A percentile compares a stretch with the other conserved stretches of the same genome.
Conservation (phyloP, 169 alveolate species). For the Cryptosporidium muris region DNA sequence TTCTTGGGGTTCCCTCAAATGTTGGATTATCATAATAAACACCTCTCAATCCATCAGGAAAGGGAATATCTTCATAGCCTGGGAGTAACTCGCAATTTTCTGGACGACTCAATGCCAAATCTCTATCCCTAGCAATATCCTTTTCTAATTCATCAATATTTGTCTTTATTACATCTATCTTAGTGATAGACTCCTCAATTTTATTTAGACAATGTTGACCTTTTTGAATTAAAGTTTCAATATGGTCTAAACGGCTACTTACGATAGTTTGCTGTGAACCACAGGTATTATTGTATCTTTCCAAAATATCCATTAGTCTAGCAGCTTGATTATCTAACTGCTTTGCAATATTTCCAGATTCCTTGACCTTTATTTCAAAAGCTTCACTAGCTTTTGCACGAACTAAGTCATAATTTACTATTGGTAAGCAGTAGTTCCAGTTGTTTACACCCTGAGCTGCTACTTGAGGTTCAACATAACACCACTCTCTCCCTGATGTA, state of each 20-base stretch:
- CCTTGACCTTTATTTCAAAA: slow-evolving; percentile 55
- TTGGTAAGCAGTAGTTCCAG: slow-evolving; percentile 89
- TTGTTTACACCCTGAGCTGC: slow-evolving; percentile 86
- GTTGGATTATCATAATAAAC: slow-evolving; percentile 76
- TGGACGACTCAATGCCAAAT: slow-evolving; percentile 71
- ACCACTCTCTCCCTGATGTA: slow-evolving; percentile 88
- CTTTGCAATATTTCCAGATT: slow-evolving; percentile 65
- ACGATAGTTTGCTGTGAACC: slow-evolving; percentile 70
- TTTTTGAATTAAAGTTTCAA: slow-evolving; percentile 64
- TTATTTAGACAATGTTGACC: slow-evolving; percentile 76
- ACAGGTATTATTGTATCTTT: slow-evolving; percentile 61
- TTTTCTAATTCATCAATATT: slow-evolving; percentile 76
- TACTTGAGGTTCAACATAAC: slow-evolving; percentile 89
- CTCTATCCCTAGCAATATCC: slow-evolving; percentile 76
- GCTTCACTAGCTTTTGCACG: slow-evolving; percentile 80
- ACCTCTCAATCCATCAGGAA: slow-evolving; percentile 81
- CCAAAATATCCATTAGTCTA: slow-evolving; percentile 49
- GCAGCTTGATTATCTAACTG: slow-evolving; percentile 67
- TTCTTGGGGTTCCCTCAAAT: slow-evolving; percentile 80
- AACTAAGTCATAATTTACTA: slow-evolving; percentile 80
- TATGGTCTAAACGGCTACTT: slow-evolving; percentile 63
- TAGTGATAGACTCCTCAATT: slow-evolving; percentile 76
- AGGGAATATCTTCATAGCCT: slow-evolving; percentile 80
- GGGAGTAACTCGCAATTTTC: slow-evolving; percentile 78
- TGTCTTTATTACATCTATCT: slow-evolving; percentile 79